Evolutionary conservation across 129 eudicot genomes (phyloP), one percentile per base, ranked within the genome.

Genomic region (Glebionis coronaria): DNA sequence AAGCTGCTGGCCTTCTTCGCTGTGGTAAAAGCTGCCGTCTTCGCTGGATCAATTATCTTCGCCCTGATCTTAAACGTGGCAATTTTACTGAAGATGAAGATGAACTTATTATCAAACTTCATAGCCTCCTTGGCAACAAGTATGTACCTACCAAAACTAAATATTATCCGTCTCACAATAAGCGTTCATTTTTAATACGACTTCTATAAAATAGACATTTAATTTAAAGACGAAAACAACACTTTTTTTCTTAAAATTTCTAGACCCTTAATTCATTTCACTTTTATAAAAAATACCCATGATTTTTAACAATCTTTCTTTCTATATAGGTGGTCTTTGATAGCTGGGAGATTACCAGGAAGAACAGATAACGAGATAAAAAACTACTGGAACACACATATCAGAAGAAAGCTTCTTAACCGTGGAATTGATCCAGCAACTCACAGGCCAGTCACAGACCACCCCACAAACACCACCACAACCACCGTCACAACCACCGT

Each of bases 1-100:
- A 93, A 27, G 98, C 98, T n/a, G 98, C 98, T 75, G 98, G 98
- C 7, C 97, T 93, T 52, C 85, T 93, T 58, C 90, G 98, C 21
- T 93, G 98, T 63, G 98, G 98, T 72, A 93, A 93, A 73, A 93
- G 98, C 72, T 93, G 98, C 76, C 96, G 98, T 6, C 96, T 93
- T 70, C 82, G 98, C 5, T 92, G 98, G 98, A 92, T 92, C 74
- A 92, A 92, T 59, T 92, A 92, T 73, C 74, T 92, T 31, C 74
- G 98, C 3, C 98, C 98, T 9, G 98, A 93, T 63, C 94, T 93
- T 56, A 93, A 93, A 63, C 88, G 98, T 25, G 98, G 98, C 46
- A 93, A 93, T 59, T 93, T 93, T 54, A 84, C 97, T 12, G 87
- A 84, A 52, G 91, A 88, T 61, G 97, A 91, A 81, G 97, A 91